These are phyloP conservation scores for Pythium insidiosum DNA, from an alignment of 352 stramenopile species.

Conservation along the genomic window DNA sequence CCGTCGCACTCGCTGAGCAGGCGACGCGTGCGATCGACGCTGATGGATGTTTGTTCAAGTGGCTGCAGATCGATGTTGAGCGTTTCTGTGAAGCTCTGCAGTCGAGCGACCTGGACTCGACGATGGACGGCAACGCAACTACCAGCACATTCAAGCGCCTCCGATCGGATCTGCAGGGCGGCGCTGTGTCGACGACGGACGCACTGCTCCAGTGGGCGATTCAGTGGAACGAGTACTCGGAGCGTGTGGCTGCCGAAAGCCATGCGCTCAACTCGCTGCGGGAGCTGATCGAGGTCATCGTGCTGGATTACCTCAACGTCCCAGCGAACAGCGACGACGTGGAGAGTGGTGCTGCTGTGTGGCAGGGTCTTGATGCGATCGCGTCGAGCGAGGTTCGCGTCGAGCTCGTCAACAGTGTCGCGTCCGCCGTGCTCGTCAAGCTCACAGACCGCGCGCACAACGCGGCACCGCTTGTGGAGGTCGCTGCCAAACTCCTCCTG, in stretches of 20 bases:
- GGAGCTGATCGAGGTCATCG: constrained; percentile 71
- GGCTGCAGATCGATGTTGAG: constrained; percentile 74
- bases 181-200: constrained; percentile 21
- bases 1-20: constrained; percentile 60
- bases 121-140: constrained; percentile 25
- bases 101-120: constrained; percentile 41
- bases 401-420: constrained; percentile 57
- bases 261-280: constrained; percentile 71
- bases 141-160: constrained; percentile 55
- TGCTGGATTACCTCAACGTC: constrained; percentile 62
- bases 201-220: constrained; percentile 59
- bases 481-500: constrained; percentile 55
- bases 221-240: constrained; percentile 81
- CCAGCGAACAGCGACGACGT: constrained; percentile 29
- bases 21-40: constrained; percentile 42
- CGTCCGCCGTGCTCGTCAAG: constrained; percentile 52
- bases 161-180: constrained; percentile 27
- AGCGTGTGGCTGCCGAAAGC: constrained; percentile 71
- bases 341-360: constrained; percentile 26
- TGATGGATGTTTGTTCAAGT: constrained; percentile 77
- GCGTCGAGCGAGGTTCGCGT: constrained; percentile 45
- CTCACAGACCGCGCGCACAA: constrained; percentile 35
- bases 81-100: constrained; percentile 59
- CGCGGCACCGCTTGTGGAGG: constrained; percentile 72
- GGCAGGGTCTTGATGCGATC: constrained; percentile 51